Evolutionary conservation across 805 yeast species (phyloP).

Genomic region (Candida vartiovaarae): DNA sequence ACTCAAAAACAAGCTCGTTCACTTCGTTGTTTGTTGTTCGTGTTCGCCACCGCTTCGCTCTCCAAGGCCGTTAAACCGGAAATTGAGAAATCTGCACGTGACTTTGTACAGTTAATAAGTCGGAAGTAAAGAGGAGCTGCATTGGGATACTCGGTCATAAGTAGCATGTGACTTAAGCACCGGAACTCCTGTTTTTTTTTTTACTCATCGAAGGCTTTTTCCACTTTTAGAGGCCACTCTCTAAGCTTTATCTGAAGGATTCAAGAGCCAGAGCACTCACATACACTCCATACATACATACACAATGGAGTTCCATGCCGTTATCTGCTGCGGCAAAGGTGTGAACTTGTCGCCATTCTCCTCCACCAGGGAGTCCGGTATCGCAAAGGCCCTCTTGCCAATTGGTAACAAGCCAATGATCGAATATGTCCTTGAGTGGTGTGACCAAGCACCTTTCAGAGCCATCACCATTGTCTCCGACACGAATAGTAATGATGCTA

Average conservation of each 20-base stretch:
- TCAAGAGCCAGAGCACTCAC: too few species aligned
- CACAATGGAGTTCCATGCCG: constrained; percentile 85
- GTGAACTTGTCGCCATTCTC: constrained; percentile 66
- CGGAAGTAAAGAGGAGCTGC: too few species aligned
- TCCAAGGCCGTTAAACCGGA: neutral
- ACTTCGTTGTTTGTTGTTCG: neutral
- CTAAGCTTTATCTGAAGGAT: neutral
- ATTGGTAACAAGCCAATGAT: constrained; percentile 87
- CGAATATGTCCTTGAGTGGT: constrained; percentile 86
- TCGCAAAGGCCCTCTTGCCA: constrained; percentile 82
- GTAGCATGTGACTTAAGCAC: too few species aligned
- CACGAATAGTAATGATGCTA: constrained; percentile 36
- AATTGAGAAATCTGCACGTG: neutral
- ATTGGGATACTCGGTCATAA: too few species aligned
- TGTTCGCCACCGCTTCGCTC: constrained; percentile 1
- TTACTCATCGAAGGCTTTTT: neutral
- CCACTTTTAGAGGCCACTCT: neutral
- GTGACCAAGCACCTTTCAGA: constrained; percentile 76
- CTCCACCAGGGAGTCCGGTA: constrained; percentile 50
- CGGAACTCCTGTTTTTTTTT: constrained; percentile 1
- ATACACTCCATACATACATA: too few species aligned
- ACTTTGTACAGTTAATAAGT: too few species aligned
- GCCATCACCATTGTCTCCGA: constrained; percentile 59
- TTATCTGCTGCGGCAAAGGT: constrained; percentile 86
- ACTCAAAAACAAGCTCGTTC: too few species aligned